Percentiles rank a stretch among this genome's conserved stretches.
phyloP scores from a whole-genome alignment of 306 rosid genomes.

The Cucumis hystrix region DNA sequence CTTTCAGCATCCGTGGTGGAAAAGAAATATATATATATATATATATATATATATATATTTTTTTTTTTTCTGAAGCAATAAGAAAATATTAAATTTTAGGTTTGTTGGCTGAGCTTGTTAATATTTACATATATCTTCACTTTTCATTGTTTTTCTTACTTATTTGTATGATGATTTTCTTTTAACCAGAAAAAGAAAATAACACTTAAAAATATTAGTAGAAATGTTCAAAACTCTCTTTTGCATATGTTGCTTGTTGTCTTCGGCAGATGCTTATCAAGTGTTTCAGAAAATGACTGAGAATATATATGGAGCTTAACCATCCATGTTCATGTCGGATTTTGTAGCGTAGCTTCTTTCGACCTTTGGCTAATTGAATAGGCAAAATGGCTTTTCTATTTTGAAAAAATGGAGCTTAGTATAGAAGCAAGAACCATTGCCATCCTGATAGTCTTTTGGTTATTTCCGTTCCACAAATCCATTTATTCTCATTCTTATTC shows the following conservation, averaged over 20 bases:
- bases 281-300: not conserved
- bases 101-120: not conserved
- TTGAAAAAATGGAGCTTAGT: not conserved
- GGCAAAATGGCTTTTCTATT: not conserved
- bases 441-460: not conserved
- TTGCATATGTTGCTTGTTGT: not conserved
- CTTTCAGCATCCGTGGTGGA: not conserved
- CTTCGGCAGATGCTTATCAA: not conserved
- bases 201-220: not conserved
- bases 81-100: not conserved
- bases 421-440: not conserved
- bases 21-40: not conserved
- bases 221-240: not conserved
- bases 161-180: not conserved
- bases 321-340: not conserved
- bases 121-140: too few relatives aligned
- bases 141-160: not conserved
- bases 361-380: not conserved
- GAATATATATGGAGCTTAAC: not conserved
- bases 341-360: not conserved
- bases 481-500: not conserved
- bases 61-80: too few relatives aligned
- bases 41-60: too few relatives aligned
- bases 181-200: not conserved
- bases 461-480: not conserved